These are phyloP conservation scores for Sporothrix humicola DNA, from an alignment of 2,329 filamentous ascomycete species.

Conservation along the genomic window DNA sequence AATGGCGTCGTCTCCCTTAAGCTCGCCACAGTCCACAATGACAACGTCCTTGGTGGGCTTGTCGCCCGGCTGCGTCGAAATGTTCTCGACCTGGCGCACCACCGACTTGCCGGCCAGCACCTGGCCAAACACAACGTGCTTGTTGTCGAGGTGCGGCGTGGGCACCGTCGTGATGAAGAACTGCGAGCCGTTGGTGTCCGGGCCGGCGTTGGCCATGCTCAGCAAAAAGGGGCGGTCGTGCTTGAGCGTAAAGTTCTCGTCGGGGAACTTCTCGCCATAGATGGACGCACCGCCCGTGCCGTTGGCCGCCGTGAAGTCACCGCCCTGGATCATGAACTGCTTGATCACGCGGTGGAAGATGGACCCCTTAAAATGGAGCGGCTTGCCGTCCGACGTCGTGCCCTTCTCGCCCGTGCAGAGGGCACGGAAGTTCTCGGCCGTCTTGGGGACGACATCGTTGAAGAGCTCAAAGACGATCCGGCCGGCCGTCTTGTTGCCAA, in stretches of 20 bases:
- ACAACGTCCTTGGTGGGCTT: conserved; percentile 75
- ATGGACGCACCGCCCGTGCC: conserved; percentile 97
- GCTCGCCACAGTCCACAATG: conserved; percentile 85
- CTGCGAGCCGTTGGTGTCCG: conserved; percentile 93
- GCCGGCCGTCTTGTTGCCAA: conserved; percentile 74
- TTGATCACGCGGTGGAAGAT: conserved; percentile 97
- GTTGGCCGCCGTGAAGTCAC: conserved; percentile 94
- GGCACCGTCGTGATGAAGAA: conserved; percentile 97
- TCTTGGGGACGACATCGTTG: conserved; percentile 82
- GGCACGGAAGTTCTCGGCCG: conserved; percentile 92
- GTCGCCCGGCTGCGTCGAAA: conserved; percentile 74
- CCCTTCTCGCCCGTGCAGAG: conserved; percentile 97
- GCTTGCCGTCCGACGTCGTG: conserved; percentile 77
- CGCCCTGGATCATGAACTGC: conserved; percentile 98
- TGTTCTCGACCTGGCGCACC: conserved; percentile 87
- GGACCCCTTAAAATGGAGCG: conserved; percentile 91
- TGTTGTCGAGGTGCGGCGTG: conserved; percentile 93
- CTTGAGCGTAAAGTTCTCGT: conserved; percentile 92
- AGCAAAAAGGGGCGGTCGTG: conserved; percentile 93
- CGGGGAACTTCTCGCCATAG: conserved; percentile 95
- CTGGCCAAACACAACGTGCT: conserved; percentile 95
- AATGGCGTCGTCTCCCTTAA: conserved; percentile 72
- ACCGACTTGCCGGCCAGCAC: conserved; percentile 92
- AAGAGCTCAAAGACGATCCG: conserved; percentile 87
- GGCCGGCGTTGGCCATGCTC: conserved; percentile 97